These are phyloP conservation scores for Senna siamea DNA, from an alignment of 306 rosid species.

Conservation along the genomic window DNA sequence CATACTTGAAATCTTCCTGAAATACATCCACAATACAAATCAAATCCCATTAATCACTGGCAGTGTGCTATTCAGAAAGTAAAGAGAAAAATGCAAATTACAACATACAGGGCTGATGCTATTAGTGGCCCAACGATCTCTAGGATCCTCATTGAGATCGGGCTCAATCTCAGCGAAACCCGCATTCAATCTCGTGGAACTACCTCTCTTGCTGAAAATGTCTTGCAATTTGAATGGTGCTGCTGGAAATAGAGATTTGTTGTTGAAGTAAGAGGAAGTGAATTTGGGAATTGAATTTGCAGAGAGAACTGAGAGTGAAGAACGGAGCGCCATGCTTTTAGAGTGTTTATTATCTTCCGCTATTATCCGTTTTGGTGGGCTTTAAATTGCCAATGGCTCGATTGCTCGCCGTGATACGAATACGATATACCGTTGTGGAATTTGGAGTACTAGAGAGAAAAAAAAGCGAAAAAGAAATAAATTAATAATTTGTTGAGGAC, in stretches of 20 bases:
- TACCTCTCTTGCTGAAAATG: constrained; percentile 31
- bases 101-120: constrained; percentile 59
- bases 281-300: constrained; percentile 2
- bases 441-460: no score
- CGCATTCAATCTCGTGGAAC: constrained; percentile 49
- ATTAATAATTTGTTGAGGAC: no score
- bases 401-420: no score
- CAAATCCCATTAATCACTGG: not conserved
- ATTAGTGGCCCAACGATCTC: constrained; percentile 63
- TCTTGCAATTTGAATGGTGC: constrained; percentile 36
- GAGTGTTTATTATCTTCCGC: constrained; percentile 19
- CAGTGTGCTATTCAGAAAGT: not conserved
- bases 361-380: constrained; percentile 34
- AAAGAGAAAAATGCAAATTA: not conserved
- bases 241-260: not conserved
- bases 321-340: constrained; percentile 59
- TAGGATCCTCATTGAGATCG: constrained; percentile 82
- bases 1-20: constrained; percentile 85
- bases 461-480: no score
- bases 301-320: constrained; percentile 55
- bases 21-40: constrained; percentile 32
- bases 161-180: constrained; percentile 79
- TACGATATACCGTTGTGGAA: no score
- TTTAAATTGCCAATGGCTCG: not conserved
- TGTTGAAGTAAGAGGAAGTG: not conserved